Base-by-base conservation (phyloP, 2,329 filamentous ascomycete genomes). In the Exophiala sp. region DNA sequence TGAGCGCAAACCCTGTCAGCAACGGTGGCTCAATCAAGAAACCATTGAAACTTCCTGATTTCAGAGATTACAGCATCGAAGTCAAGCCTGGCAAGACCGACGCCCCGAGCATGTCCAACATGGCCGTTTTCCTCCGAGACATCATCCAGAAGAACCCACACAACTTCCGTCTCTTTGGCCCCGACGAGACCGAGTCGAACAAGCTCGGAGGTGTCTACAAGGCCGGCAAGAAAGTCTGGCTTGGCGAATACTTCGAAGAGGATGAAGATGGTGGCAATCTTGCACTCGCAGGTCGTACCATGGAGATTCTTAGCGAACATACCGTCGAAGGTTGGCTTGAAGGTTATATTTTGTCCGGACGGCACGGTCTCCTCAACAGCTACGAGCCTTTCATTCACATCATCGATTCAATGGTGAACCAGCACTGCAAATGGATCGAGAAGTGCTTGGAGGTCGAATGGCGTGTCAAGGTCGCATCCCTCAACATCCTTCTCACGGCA, bases 261-360 rank as follows among this genome's bases (percentile, higher is more conserved):
- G 88, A 91, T 63, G 71, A 73, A 6, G 84, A 91, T 64, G 87
- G 87, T 8, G 87, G 88, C 57, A 90, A 91, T 64, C 74, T 91
- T 20, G 79, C 83, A 5, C 79, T 75, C 14, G 77, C 78, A 11
- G 88, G 88, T 12, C 80, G 87, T 24, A 87, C 91, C 34, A 91
- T 91, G 86, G 88, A 91, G 69, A 91, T 91, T 68, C 79, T 91
- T n/a, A 88, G 84, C 14, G 88, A 91, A 69, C 88, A 91, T 67
- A 91, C 86, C 12, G 83, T 82, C 56, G 87, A 91, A 69, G 88
- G 86, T 21, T 91, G 87, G 87, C 76, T 91, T 12, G 87, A 91
- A 73, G 88, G 88, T 2, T 91, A 91, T 66, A 72, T 89, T 39
- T 77, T 91, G 2, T 88, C 83, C 50, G 88, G 88, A 24, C 80